These are phyloP conservation scores for Monosporozyma solicola DNA, from an alignment of 805 yeast species.

Conservation along the genomic window DNA sequence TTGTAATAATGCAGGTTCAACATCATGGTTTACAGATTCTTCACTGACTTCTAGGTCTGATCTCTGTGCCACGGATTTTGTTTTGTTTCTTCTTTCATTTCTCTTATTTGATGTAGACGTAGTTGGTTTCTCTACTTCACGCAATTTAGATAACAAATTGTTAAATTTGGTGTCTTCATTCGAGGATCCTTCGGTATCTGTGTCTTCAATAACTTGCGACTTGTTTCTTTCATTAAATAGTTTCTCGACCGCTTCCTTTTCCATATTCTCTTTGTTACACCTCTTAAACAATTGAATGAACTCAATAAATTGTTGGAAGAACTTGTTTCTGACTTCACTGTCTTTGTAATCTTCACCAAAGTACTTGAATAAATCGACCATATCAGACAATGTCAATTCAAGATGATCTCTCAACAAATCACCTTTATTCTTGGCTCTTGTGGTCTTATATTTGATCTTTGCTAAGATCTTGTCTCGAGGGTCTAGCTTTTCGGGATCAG, in stretches of 20 bases:
- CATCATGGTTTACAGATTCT: not conserved
- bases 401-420: slow-evolving; percentile 44
- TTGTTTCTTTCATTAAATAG: slow-evolving; percentile 43
- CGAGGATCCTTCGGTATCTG: not conserved
- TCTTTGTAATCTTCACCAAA: slow-evolving; percentile 61
- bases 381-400: slow-evolving; percentile 40
- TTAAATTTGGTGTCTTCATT: slow-evolving; percentile 14
- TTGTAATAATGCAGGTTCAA: slow-evolving; percentile 10
- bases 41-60: not conserved
- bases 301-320: slow-evolving; percentile 51
- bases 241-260: slow-evolving; percentile 58
- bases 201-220: not conserved
- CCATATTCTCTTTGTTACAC: slow-evolving; percentile 56
- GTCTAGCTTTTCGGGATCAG: slow-evolving; percentile 53
- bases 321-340: slow-evolving; percentile 46
- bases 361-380: slow-evolving; percentile 53
- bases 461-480: slow-evolving; percentile 55
- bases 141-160: slow-evolving; percentile 17
- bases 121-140: slow-evolving; percentile 16
- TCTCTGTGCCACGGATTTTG: not conserved
- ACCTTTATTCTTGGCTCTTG: slow-evolving; percentile 46
- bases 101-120: not conserved
- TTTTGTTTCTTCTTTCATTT: not conserved
- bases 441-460: slow-evolving; percentile 44
- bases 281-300: slow-evolving; percentile 54